Evolutionary conservation across 2,329 filamentous ascomycete genomes (phyloP), one percentile per base, ranked within the genome.

Genomic region (Bipolaris victoriae): DNA sequence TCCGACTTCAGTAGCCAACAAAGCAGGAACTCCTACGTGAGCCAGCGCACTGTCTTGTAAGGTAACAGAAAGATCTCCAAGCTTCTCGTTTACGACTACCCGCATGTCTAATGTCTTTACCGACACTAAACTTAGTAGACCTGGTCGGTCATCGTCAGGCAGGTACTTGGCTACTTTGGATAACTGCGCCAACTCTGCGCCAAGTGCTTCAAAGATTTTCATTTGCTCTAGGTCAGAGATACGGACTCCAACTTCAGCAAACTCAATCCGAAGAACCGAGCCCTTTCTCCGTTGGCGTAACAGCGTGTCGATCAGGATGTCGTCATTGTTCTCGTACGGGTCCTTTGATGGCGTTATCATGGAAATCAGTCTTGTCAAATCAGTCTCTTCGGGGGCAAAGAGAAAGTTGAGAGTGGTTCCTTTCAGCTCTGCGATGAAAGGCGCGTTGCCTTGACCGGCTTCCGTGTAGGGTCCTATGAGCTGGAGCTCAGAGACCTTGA

Each of bases 241-340:
- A 3, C 83, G 80, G 20, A 88, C 78, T 49, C 87, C 86, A 16
- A 92, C 76, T 26, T 84, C 83, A 26, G 87, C 87, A 5, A 96
- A 72, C 3, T 84, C 87, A 5, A 90, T 75, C 47, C 91, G 87
- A 29, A 97, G 79, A 6, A 98, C 89, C 9, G 90, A 88, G 0
- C 94, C 95, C 76, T 97, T 94, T 51, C 89, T 85, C 58, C 95
- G 84, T 74, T 99, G 95, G 20, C 91, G 85, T 13, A 98, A 79
- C 0, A 99, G 82, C 0, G 92, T 97, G 66, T 98, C 94, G 20
- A 99, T 86, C 82, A 99, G 88, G 58, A 99, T 96, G 68, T 98
- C 94, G 66, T 97, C 92, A 58, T 96, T 90, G 45, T 88, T 87
- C 59, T 94, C 89, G 67, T 95, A 97, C 62, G 93, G 92, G 74